Base-by-base conservation (phyloP, 1,284 basidiomycete genomes). In the Earliella scabrosa region DNA sequence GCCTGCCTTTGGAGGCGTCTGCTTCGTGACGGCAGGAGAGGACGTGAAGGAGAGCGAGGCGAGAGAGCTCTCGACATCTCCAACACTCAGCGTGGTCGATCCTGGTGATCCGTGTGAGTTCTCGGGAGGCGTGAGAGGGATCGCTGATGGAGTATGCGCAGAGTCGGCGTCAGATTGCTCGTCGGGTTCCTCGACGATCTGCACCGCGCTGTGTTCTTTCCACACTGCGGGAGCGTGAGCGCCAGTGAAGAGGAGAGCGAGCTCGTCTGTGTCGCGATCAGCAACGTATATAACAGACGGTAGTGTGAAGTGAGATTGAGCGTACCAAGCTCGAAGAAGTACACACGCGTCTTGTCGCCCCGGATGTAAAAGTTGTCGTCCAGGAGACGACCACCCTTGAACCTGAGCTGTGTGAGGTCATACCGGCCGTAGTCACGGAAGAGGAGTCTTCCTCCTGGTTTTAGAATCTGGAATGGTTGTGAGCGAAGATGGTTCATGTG, bases 341-440 rank as follows among this genome's bases (percentile, higher is more conserved):
- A 98, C 0, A 98, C 96, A 32, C 97, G 80, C 0, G 97, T 99
- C 63, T 96, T 97, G 73, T 99, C 97, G 1, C 97, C 97, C 45
- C 97, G 84, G 47, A 96, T 89, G 67, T 98, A 98, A 61, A 97
- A 92, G 70, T 97, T 96, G 48, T 97, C 94, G 36, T 93, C 90
- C 14, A 99, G 81, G 60, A 99, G 80, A 27, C 97, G 81, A 2
- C 90, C 87, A 18, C 85, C 82, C 73, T 94, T 97, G 80, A 99
- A 98, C 4, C 97, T 82, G 23, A 99, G 77, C 73, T 99, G 97
- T 1, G 95, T 92, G 48, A 95, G 83, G 71, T 99, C 97, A 70
- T 98, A 85, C 24, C 97, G 83, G 0, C 95, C 97, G 68, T 99
- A 99, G 71, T 99, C 97, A 6, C 97, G 86, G 59, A 99, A 81